phyloP scores from a whole-genome alignment of 2,329 filamentous ascomycete species.

The Penicillium freii region DNA sequence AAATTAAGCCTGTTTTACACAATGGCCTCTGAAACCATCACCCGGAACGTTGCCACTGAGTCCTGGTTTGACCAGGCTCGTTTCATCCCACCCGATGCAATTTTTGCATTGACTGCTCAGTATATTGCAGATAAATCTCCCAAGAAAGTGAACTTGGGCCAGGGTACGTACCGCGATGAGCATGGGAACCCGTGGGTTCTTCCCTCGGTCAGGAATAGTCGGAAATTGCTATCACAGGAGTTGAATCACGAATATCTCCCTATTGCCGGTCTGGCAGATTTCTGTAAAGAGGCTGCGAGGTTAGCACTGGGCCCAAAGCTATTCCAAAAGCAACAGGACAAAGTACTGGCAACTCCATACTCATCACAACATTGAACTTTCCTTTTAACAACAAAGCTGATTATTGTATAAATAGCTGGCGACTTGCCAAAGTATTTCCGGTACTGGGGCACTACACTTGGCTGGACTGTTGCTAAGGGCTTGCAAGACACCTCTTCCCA shows the following conservation, averaged over 20 bases:
- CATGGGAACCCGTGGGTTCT: constrained; percentile 37
- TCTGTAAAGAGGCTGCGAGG: constrained; percentile 81
- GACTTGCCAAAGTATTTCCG: constrained; percentile 88
- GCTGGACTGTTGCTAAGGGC: constrained; percentile 23
- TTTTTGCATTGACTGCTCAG: constrained; percentile 25
- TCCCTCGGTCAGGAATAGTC: constrained; percentile 28
- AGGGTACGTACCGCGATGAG: constrained; percentile 38
- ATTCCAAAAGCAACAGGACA: constrained; percentile 2
- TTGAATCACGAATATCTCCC: constrained; percentile 96
- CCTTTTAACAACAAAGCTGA: neutral
- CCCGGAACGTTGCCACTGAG: neutral
- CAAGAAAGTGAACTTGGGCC: constrained; percentile 36
- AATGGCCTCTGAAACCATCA: neutral
- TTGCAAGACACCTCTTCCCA: constrained; percentile 15
- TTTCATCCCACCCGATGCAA: constrained; percentile 19
- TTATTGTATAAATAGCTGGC: constrained; percentile 24
- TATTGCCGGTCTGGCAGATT: constrained; percentile 77
- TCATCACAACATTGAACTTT: neutral
- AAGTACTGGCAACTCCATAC: constrained; percentile 12
- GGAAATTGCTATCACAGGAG: constrained; percentile 51
- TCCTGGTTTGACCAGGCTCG: constrained; percentile 14
- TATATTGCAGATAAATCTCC: constrained; percentile 19
- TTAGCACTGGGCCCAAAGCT: constrained; percentile 66
- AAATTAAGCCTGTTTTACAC: neutral
- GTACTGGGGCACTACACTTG: constrained; percentile 55